phyloP scores from a whole-genome alignment of 2,329 filamentous ascomycete genomes.

The Curvularia lunata region DNA sequence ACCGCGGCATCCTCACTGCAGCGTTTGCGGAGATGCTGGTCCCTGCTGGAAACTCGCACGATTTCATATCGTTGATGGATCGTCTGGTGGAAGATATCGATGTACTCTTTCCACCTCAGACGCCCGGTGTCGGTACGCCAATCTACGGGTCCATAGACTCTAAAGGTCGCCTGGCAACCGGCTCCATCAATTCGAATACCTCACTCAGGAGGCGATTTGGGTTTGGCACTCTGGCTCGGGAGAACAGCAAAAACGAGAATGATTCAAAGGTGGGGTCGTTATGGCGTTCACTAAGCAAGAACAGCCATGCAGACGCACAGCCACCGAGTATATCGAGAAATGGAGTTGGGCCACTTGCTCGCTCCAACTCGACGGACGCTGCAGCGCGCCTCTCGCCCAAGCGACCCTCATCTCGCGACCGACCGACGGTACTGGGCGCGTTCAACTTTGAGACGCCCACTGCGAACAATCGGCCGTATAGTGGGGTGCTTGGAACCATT shows the following conservation, averaged over 20 bases:
- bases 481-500: slow-evolving; percentile 55
- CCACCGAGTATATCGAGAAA: slow-evolving; percentile 69
- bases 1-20: slow-evolving; percentile 84
- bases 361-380: slow-evolving; percentile 80
- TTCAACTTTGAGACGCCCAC: slow-evolving; percentile 56
- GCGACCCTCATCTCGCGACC: slow-evolving; percentile 63
- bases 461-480: slow-evolving; percentile 41
- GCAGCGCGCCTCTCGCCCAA: slow-evolving; percentile 61
- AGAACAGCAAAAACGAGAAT: slow-evolving; percentile 76
- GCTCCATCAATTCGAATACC: slow-evolving; percentile 85
- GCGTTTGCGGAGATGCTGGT: slow-evolving; percentile 89
- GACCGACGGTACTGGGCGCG: slow-evolving; percentile 56
- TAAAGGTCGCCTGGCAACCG: slow-evolving; percentile 64
- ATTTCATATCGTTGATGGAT: slow-evolving; percentile 88
- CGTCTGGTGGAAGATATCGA: slow-evolving; percentile 89
- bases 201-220: slow-evolving; percentile 86
- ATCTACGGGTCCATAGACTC: slow-evolving; percentile 66
- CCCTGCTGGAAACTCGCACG: slow-evolving; percentile 74
- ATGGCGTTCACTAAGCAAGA: slow-evolving; percentile 89
- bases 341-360: slow-evolving; percentile 59
- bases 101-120: slow-evolving; percentile 76
- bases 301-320: slow-evolving; percentile 57
- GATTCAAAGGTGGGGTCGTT: slow-evolving; percentile 76
- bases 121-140: slow-evolving; percentile 54
- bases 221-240: slow-evolving; percentile 74